These are phyloP conservation scores for Starmera stellimalicola DNA, from an alignment of 1,139 yeast genomes.

Conservation along the genomic window DNA sequence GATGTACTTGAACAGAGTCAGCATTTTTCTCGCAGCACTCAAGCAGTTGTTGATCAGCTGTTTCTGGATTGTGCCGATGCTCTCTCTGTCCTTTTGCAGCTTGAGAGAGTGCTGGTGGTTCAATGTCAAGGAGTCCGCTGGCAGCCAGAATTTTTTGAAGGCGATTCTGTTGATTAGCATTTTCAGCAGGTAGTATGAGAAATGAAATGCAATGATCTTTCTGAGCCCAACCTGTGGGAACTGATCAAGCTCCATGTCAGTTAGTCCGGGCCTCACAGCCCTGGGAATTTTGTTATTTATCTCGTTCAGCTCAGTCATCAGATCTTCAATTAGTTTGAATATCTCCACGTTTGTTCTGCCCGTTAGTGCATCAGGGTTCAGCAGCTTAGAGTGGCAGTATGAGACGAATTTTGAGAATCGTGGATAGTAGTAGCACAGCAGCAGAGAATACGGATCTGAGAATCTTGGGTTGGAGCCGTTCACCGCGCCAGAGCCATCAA, in stretches of 20 bases:
- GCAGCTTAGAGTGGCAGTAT: slow-evolving; percentile 18
- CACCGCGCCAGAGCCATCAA: not conserved
- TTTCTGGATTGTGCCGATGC: slow-evolving; percentile 10
- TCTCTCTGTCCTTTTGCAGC: slow-evolving; percentile 3
- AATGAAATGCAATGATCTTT: slow-evolving; percentile 9
- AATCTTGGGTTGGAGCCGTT: slow-evolving; percentile 1
- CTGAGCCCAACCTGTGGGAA: slow-evolving; percentile 1
- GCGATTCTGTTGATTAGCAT: slow-evolving; percentile 19
- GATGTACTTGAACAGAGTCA: slow-evolving; percentile 6
- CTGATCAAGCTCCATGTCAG: not conserved
- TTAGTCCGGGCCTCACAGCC: slow-evolving; percentile 15
- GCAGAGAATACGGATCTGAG: slow-evolving; percentile 3
- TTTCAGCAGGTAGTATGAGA: slow-evolving; percentile 10
- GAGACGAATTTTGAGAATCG: slow-evolving; percentile 8
- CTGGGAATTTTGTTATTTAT: slow-evolving; percentile 23
- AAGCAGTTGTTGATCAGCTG: slow-evolving; percentile 13
- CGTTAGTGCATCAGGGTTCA: slow-evolving; percentile 21
- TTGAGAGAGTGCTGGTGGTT: slow-evolving; percentile 1
- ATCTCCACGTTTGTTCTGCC: slow-evolving; percentile 20
- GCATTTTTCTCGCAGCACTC: slow-evolving; percentile 12
- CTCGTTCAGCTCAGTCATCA: slow-evolving; percentile 22
- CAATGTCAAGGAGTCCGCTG: no score
- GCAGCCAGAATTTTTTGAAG: slow-evolving; percentile 16
- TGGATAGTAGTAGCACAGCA: slow-evolving; percentile 6
- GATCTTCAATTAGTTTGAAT: slow-evolving; percentile 17